phyloP scores from a whole-genome alignment of 805 yeast genomes.

The Lipomyces chichibuensis region DNA sequence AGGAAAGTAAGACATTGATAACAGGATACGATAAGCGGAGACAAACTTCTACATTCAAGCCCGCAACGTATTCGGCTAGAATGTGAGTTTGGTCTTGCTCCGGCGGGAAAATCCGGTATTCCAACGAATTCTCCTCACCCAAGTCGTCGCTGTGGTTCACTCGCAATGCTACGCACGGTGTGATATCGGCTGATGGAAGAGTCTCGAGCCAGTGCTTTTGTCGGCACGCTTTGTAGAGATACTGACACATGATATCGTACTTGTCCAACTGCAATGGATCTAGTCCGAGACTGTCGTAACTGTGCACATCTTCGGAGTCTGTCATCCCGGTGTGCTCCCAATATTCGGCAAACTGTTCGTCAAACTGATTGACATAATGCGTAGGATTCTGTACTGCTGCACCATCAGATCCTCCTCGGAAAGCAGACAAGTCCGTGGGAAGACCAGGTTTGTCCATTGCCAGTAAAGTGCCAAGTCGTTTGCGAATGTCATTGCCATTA shows the following conservation, averaged over 20 bases:
- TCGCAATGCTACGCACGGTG: constrained; percentile 19
- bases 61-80: constrained; percentile 16
- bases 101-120: constrained; percentile 19
- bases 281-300: background rate
- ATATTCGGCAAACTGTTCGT: background rate
- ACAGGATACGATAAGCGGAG: constrained; percentile 21
- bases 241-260: constrained; percentile 28
- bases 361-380: background rate
- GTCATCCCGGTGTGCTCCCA: background rate
- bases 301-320: background rate
- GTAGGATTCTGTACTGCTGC: background rate
- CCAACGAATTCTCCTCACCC: background rate
- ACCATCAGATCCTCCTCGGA: background rate
- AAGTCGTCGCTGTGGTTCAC: constrained; percentile 5
- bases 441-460: background rate
- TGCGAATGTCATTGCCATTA: background rate
- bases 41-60: constrained; percentile 25
- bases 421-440: background rate
- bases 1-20: constrained; percentile 23
- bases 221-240: constrained; percentile 20
- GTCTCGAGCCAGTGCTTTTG: constrained; percentile 27
- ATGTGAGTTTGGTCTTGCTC: background rate
- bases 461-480: background rate
- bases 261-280: constrained; percentile 19
- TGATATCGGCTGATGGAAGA: constrained; percentile 3